Evolutionary conservation across 2,329 filamentous ascomycete species (phyloP).

Genomic region (Escovopsis weberi): DNA sequence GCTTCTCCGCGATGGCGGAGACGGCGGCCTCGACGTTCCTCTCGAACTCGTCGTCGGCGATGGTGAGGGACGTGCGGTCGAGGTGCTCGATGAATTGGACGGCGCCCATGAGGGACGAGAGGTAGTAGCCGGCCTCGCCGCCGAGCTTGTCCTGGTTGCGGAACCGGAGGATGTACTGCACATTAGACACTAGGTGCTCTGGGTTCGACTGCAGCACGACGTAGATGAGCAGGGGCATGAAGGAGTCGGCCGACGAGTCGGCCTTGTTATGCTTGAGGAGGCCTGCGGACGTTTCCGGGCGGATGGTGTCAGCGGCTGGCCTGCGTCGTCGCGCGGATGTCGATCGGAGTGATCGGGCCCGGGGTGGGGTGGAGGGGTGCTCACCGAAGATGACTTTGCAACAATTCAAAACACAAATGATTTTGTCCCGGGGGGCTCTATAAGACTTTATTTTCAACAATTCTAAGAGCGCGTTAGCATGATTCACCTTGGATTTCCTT

Average conservation of each 20-base stretch:
- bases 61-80: slow-evolving; percentile 84
- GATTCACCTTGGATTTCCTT: no score
- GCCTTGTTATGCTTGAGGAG: slow-evolving; percentile 82
- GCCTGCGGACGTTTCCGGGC: slow-evolving; percentile 29
- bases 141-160: slow-evolving; percentile 93
- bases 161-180: slow-evolving; percentile 95
- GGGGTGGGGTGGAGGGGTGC: no score
- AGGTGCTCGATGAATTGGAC: slow-evolving; percentile 95
- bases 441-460: slow-evolving; percentile 94
- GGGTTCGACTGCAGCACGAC: slow-evolving; percentile 90
- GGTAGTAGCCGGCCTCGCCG: slow-evolving; percentile 95
- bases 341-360: no score
- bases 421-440: slow-evolving; percentile 91
- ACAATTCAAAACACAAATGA: slow-evolving; percentile 95
- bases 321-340: no score
- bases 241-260: slow-evolving; percentile 91
- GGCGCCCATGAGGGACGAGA: slow-evolving; percentile 88
- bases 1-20: slow-evolving; percentile 85
- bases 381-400: slow-evolving; percentile 97
- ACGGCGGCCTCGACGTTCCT: slow-evolving; percentile 92
- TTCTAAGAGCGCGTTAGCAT: slow-evolving; percentile 38
- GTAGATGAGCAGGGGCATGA: slow-evolving; percentile 89
- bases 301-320: no score
- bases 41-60: slow-evolving; percentile 91
- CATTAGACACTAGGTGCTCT: slow-evolving; percentile 89